Evolutionary conservation across 164 flowering plant genomes (phyloP).

Genomic region (Tetracentron sinense): DNA sequence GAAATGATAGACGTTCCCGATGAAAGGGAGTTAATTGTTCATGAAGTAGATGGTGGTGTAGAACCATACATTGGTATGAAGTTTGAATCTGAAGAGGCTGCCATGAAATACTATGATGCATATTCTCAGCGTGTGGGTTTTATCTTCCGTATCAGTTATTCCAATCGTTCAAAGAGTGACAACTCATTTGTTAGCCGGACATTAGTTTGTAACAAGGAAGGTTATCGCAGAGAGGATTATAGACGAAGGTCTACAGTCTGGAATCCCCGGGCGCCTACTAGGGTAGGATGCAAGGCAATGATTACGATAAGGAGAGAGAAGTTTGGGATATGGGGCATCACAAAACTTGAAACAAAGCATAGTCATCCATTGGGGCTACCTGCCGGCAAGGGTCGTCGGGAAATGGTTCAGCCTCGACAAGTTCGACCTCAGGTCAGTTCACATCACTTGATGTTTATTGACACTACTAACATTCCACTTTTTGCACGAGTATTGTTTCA

Average conservation of each 20-base stretch:
- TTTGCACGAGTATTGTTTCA: background rate
- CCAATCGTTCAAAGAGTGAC: constrained; percentile 23
- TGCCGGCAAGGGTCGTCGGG: constrained; percentile 28
- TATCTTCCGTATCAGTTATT: constrained; percentile 19
- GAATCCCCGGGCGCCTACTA: constrained; percentile 41
- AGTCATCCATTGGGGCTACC: constrained; percentile 32
- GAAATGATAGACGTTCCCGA: constrained; percentile 4
- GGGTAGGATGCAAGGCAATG: constrained; percentile 50
- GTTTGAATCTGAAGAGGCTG: constrained; percentile 29
- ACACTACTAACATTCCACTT: background rate
- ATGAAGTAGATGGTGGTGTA: constrained; percentile 8
- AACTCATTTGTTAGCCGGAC: constrained; percentile 16
- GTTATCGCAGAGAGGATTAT: constrained; percentile 13
- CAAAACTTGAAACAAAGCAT: constrained; percentile 38
- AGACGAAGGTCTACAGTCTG: constrained; percentile 17
- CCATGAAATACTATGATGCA: constrained; percentile 24
- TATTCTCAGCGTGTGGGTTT: constrained; percentile 24
- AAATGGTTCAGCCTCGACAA: constrained; percentile 22
- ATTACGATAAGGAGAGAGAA: constrained; percentile 29
- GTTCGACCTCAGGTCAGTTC: constrained; percentile 39
- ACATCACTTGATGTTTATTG: background rate
- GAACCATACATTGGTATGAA: constrained; percentile 26
- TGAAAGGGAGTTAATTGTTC: constrained; percentile 5
- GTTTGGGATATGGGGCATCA: constrained; percentile 36
- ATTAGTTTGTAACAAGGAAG: constrained; percentile 26